A percentile compares a stretch with the other conserved stretches of the same genome.
These are phyloP conservation scores for Ophiostoma himal-ulmi DNA, from an alignment of 2,329 filamentous ascomycete species.

Conservation along the genomic window DNA sequence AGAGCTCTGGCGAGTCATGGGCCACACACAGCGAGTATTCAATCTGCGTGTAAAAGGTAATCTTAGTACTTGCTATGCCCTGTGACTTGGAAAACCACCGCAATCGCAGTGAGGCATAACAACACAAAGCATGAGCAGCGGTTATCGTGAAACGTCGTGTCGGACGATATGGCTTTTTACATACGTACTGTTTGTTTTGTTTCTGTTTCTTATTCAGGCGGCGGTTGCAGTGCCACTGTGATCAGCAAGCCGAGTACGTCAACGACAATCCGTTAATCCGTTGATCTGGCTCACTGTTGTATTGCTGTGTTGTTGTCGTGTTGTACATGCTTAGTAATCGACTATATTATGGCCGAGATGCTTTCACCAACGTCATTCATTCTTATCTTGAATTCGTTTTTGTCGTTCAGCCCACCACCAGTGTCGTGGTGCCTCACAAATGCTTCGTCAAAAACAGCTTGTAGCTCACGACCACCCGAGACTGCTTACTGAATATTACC, in stretches of 20 bases:
- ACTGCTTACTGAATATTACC: neutral
- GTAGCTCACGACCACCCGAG: no score
- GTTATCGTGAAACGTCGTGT: neutral
- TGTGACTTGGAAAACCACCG: neutral
- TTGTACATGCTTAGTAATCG: neutral
- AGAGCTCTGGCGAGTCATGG: neutral
- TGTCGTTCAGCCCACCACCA: neutral
- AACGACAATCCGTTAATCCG: neutral
- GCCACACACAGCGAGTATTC: neutral
- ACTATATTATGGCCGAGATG: neutral
- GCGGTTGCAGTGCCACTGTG: constrained; percentile 7
- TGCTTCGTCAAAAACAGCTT: neutral
- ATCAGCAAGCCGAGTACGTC: neutral
- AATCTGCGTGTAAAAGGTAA: neutral
- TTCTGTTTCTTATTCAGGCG: constrained; percentile 9
- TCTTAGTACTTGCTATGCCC: neutral
- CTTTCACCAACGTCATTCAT: neutral
- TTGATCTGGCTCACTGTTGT: neutral
- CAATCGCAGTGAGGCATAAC: neutral
- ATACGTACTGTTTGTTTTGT: constrained; percentile 10
- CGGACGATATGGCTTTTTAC: neutral
- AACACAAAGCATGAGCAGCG: neutral
- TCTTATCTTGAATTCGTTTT: neutral
- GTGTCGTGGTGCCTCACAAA: neutral
- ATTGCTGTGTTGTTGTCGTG: neutral